Evolutionary conservation across 148 eudicot genomes (phyloP).

Genomic region (Chenopodium formosanum): DNA sequence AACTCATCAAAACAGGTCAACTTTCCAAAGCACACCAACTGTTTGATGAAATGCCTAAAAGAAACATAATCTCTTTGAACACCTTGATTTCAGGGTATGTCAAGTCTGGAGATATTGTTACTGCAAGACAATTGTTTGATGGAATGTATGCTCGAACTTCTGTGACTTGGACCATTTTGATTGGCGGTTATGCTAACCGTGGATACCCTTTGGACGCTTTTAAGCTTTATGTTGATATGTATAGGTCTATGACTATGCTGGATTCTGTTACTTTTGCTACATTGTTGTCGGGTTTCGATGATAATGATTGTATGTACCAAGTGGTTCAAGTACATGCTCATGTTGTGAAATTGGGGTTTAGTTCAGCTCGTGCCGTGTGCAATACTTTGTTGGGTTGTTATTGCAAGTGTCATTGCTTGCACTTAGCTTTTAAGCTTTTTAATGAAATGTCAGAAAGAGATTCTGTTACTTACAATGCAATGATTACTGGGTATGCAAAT

Average conservation of each 20-base stretch:
- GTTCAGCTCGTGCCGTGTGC: slow-evolving; percentile 38
- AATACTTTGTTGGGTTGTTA: slow-evolving; percentile 74
- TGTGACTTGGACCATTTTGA: slow-evolving; percentile 77
- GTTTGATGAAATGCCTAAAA: slow-evolving; percentile 69
- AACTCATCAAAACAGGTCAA: slow-evolving; percentile 33
- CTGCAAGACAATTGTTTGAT: slow-evolving; percentile 63
- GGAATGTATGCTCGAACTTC: slow-evolving; percentile 35
- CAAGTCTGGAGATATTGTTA: slow-evolving; percentile 47
- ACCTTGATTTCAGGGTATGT: slow-evolving; percentile 59
- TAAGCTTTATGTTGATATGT: slow-evolving; percentile 54
- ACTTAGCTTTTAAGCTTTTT: slow-evolving; percentile 46
- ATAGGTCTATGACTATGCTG: slow-evolving; percentile 41
- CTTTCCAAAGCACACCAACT: slow-evolving; percentile 44
- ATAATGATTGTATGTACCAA: slow-evolving; percentile 26
- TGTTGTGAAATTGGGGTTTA: slow-evolving; percentile 51
- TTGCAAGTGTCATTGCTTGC: slow-evolving; percentile 59
- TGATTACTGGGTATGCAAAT: slow-evolving; percentile 64
- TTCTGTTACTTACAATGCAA: slow-evolving; percentile 61
- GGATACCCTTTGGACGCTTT: slow-evolving; percentile 51
- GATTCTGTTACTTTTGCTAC: slow-evolving; percentile 72
- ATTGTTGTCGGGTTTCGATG: slow-evolving; percentile 57
- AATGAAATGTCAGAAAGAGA: slow-evolving; percentile 48
- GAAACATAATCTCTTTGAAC: slow-evolving; percentile 47
- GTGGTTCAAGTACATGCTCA: slow-evolving; percentile 65
- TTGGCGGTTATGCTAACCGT: slow-evolving; percentile 59